These are phyloP conservation scores for Chaetomium fimeti DNA, from an alignment of 495 filamentous ascomycete genomes.

Conservation along the genomic window DNA sequence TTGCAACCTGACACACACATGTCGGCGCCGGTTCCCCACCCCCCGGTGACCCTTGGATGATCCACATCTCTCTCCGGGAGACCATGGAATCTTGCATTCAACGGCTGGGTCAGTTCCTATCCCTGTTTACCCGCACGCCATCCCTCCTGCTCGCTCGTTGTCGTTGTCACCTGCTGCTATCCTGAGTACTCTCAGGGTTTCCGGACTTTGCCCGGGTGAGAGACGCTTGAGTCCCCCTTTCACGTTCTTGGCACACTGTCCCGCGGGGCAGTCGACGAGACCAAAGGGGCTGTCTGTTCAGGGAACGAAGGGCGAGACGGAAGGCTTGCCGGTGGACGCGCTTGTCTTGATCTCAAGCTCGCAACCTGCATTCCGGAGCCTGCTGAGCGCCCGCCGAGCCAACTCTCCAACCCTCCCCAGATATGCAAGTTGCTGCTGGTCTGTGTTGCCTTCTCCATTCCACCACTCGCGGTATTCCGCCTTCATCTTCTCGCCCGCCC, in stretches of 20 bases:
- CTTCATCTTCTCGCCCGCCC: slow-evolving; percentile 18
- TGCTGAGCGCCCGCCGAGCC: slow-evolving; percentile 18
- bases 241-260: slow-evolving; percentile 6
- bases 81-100: slow-evolving; percentile 41
- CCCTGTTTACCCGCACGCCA: slow-evolving; percentile 27
- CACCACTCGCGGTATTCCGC: slow-evolving; percentile 19
- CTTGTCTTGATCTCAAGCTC: slow-evolving; percentile 22
- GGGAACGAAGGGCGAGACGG: not conserved
- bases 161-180: slow-evolving; percentile 20
- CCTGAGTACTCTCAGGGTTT: slow-evolving; percentile 1
- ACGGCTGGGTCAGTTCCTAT: slow-evolving; percentile 31
- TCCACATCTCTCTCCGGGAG: slow-evolving; percentile 29
- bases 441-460: slow-evolving; percentile 27
- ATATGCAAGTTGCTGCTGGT: slow-evolving; percentile 35
- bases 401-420: slow-evolving; percentile 31
- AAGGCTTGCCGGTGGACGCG: slow-evolving; percentile 13
- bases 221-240: not conserved
- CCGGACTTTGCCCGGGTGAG: not conserved
- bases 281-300: not conserved
- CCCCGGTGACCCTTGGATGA: slow-evolving; percentile 39
- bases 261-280: slow-evolving; percentile 1
- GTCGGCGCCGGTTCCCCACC: slow-evolving; percentile 25
- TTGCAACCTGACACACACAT: slow-evolving; percentile 28
- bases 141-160: slow-evolving; percentile 16
- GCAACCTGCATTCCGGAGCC: slow-evolving; percentile 33